Conservation (phyloP, 164 flowering plant genomes). For the Vitis rotundifolia region DNA sequence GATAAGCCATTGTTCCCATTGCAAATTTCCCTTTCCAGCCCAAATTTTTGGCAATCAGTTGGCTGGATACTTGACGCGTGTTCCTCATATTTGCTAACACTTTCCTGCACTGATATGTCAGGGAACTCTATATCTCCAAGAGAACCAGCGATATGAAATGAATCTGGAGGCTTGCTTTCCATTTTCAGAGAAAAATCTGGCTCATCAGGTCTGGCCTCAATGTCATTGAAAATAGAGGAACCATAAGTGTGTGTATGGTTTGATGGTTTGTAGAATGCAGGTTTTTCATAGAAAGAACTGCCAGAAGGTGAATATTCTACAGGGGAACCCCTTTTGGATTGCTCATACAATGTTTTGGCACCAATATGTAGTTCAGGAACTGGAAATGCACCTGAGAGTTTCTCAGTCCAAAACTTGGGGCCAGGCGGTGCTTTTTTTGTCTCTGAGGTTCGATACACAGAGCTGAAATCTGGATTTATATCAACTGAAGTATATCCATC, state of each 20-base stretch:
- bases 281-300: constrained; percentile 17
- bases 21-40: constrained; percentile 26
- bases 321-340: constrained; percentile 19
- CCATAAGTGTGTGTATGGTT: constrained; percentile 13
- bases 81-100: constrained; percentile 17
- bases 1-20: constrained; percentile 14
- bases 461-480: constrained; percentile 17
- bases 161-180: constrained; percentile 17
- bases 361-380: constrained; percentile 15
- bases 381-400: constrained; percentile 23
- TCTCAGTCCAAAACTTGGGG: constrained; percentile 19
- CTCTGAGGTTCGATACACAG: constrained; percentile 19
- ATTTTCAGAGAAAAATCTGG: constrained; percentile 18
- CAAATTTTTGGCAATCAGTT: constrained; percentile 9
- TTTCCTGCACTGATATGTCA: constrained; percentile 19
- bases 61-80: constrained; percentile 19
- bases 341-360: constrained; percentile 14
- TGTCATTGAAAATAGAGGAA: constrained; percentile 21
- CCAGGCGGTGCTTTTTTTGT: constrained; percentile 15
- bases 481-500: constrained; percentile 24
- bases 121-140: constrained; percentile 13
- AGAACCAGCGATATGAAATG: constrained; percentile 19
- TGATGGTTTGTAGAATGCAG: constrained; percentile 19
- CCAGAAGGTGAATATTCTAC: constrained; percentile 21
- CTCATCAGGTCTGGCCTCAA: constrained; percentile 13